A percentile compares a stretch with the other conserved stretches of the same genome.
phyloP scores from a whole-genome alignment of 176 grass and related monocot genomes.

The Rhynchospora breviuscula region DNA sequence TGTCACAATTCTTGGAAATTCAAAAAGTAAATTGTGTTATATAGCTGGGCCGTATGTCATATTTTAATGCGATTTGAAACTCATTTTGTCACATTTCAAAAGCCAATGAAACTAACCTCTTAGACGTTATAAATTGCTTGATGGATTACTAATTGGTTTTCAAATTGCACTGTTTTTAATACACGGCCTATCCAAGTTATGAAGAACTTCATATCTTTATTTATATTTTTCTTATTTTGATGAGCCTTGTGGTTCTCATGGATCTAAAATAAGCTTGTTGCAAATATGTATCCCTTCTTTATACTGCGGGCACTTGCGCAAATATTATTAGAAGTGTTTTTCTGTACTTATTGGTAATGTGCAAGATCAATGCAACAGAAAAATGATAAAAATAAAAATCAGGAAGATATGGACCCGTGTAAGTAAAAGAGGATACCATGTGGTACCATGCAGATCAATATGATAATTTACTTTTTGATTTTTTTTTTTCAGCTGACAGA shows the following conservation, averaged over 20 bases:
- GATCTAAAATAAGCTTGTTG: conserved; percentile 6
- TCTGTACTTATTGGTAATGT: background rate
- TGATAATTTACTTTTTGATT: conserved; percentile 5
- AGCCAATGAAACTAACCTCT: background rate
- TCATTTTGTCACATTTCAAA: background rate
- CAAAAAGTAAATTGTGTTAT: background rate
- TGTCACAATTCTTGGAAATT: background rate
- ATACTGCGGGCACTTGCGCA: background rate
- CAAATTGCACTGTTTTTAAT: background rate
- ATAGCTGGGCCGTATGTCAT: background rate
- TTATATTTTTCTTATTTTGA: background rate
- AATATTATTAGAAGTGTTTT: background rate
- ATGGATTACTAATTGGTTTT: background rate
- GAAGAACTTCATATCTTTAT: background rate
- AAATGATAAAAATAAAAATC: background rate
- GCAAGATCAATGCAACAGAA: background rate
- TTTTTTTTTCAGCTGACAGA: conserved; percentile 40
- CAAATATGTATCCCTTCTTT: background rate
- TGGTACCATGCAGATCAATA: background rate
- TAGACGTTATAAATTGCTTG: background rate
- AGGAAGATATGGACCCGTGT: no score
- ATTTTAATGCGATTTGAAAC: background rate
- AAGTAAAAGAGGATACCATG: background rate
- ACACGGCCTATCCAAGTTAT: background rate
- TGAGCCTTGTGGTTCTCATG: background rate